These are phyloP conservation scores for Moesziomyces globuligerus DNA, from an alignment of 1,284 basidiomycete species.

Conservation along the genomic window DNA sequence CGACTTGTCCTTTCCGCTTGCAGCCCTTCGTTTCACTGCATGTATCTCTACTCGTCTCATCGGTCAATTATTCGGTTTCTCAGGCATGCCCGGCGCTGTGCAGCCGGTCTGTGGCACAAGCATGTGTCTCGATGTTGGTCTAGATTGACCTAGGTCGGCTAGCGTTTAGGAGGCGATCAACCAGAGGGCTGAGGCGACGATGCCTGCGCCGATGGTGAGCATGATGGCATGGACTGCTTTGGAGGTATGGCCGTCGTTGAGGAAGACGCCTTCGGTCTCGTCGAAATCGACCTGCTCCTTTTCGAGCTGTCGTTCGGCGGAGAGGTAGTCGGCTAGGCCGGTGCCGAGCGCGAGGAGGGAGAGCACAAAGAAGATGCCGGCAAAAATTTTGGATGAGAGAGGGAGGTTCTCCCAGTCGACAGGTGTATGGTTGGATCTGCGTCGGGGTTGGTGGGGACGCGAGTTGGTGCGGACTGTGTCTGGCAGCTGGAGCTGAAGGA, in stretches of 20 bases:
- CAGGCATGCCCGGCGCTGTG: too few species aligned
- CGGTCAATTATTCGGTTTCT: too few species aligned
- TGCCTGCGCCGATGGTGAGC: constrained; percentile 27
- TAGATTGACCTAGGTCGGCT: too few species aligned
- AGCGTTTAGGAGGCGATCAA: constrained; percentile 16
- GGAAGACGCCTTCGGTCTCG: constrained; percentile 40
- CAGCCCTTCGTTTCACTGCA: not conserved
- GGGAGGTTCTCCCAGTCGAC: constrained; percentile 31
- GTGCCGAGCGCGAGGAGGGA: constrained; percentile 21
- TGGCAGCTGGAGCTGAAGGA: constrained; percentile 35
- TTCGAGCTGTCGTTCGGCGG: constrained; percentile 26
- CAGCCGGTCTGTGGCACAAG: too few species aligned
- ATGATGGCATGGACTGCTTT: constrained; percentile 25
- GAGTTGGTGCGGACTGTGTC: constrained; percentile 2
- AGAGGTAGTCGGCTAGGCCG: constrained; percentile 24
- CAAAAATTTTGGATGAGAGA: constrained; percentile 20
- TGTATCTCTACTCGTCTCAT: not conserved
- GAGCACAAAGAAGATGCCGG: constrained; percentile 22
- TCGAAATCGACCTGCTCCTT: constrained; percentile 45
- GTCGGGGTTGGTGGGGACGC: not conserved
- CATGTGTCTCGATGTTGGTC: too few species aligned
- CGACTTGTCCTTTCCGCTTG: not conserved
- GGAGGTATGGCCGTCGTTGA: constrained; percentile 35
- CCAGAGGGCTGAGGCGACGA: constrained; percentile 26
- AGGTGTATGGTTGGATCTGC: not conserved